A percentile compares a stretch with the other conserved stretches of the same genome.
Conservation (phyloP, 306 rosid species). For the Vachellia collinsii region DNA sequence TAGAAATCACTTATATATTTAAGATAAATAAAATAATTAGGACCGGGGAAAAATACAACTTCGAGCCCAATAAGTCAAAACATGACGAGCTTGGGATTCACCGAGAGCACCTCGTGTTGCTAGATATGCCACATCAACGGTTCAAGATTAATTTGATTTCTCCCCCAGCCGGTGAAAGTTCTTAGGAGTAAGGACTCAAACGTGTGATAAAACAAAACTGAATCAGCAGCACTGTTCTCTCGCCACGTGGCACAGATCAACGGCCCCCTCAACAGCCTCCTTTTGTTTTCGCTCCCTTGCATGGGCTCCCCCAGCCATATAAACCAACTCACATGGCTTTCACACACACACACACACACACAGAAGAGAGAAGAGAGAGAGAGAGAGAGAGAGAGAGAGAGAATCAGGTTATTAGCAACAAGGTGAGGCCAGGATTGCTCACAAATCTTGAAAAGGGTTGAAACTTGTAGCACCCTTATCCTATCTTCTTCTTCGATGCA, state of each 20-base stretch:
- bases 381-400: constrained; percentile 13
- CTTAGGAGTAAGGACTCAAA: background rate
- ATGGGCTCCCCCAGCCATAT: constrained; percentile 26
- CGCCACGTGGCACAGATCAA: constrained; percentile 59
- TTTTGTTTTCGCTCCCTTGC: constrained; percentile 34
- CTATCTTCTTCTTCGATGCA: constrained; percentile 58
- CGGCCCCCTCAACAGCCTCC: constrained; percentile 35
- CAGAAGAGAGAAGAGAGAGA: constrained; percentile 1
- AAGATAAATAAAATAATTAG: no score
- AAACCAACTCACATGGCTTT: constrained; percentile 26
- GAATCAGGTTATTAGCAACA: constrained; percentile 50
- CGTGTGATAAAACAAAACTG: constrained; percentile 49
- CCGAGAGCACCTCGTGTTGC: background rate
- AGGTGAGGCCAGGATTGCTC: constrained; percentile 60
- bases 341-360: no score
- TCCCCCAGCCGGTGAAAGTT: constrained; percentile 27
- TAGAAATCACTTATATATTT: no score
- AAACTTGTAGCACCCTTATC: constrained; percentile 60
- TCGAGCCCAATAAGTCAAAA: background rate
- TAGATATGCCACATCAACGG: constrained; percentile 22
- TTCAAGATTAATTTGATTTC: background rate
- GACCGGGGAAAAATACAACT: no score
- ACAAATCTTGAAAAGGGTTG: constrained; percentile 56
- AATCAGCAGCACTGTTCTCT: constrained; percentile 30
- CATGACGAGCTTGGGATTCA: constrained; percentile 29